phyloP scores from a whole-genome alignment of 352 stramenopile species.

The Globisporangium carolinianum region DNA sequence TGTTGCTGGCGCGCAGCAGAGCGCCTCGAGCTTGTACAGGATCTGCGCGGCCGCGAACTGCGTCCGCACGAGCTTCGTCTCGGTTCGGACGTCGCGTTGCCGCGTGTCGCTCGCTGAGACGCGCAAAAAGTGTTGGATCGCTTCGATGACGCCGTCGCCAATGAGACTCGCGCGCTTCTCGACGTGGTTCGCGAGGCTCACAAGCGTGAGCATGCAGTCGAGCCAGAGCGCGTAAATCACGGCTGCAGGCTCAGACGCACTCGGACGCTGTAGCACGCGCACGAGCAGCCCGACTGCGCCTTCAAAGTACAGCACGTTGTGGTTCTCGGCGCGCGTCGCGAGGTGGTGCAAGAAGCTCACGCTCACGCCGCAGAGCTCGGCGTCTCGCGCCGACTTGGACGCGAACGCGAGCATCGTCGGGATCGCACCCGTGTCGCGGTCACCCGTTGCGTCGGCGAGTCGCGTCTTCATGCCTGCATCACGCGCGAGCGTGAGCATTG shows the following conservation, averaged over 20 bases:
- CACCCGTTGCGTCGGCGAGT: slow-evolving; percentile 37
- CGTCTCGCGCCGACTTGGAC: slow-evolving; percentile 42
- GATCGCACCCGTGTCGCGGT: slow-evolving; percentile 40
- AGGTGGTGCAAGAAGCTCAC: slow-evolving; percentile 69
- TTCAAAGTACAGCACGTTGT: slow-evolving; percentile 58
- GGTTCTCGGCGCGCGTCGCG: slow-evolving; percentile 57
- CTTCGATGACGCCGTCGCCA: slow-evolving; percentile 55
- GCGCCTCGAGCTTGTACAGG: slow-evolving; percentile 51
- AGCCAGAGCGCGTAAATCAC: slow-evolving; percentile 56
- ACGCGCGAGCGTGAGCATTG: slow-evolving; percentile 67
- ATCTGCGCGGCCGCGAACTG: slow-evolving; percentile 52
- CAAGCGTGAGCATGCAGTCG: slow-evolving; percentile 39
- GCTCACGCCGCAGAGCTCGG: slow-evolving; percentile 59
- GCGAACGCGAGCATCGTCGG: slow-evolving; percentile 61
- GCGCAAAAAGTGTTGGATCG: slow-evolving; percentile 54
- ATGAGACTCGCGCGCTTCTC: slow-evolving; percentile 34
- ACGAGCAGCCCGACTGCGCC: slow-evolving; percentile 50
- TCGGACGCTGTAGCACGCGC: slow-evolving; percentile 43
- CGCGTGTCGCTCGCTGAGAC: slow-evolving; percentile 28
- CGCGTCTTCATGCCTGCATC: slow-evolving; percentile 67
- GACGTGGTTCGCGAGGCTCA: slow-evolving; percentile 44
- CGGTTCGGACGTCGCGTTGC: slow-evolving; percentile 29
- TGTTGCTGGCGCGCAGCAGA: slow-evolving; percentile 30
- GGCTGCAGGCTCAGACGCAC: slow-evolving; percentile 19
- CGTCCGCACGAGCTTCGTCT: slow-evolving; percentile 39